These are phyloP conservation scores for Aureobasidium mangrovei DNA, from an alignment of 2,329 filamentous ascomycete genomes.

Conservation along the genomic window DNA sequence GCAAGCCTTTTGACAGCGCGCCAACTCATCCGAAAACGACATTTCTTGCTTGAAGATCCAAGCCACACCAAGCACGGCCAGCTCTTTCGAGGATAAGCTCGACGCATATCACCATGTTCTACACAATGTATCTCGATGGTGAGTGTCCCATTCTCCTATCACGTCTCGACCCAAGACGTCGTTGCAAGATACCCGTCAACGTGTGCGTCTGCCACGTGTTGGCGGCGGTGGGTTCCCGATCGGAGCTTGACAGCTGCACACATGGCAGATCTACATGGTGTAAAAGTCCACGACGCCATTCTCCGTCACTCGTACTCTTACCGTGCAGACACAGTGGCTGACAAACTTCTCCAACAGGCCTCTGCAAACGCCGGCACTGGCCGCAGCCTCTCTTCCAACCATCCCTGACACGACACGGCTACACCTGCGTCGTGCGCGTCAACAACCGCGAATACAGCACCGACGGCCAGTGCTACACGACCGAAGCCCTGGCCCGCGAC, in stretches of 20 bases:
- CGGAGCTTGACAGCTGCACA: background rate
- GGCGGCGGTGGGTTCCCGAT: background rate
- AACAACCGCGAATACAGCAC: constrained; percentile 97
- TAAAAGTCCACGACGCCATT: background rate
- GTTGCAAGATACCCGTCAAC: background rate
- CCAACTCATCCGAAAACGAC: background rate
- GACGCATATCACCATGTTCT: constrained; percentile 4
- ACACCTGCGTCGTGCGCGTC: constrained; percentile 82
- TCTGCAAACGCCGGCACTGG: constrained; percentile 93
- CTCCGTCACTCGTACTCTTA: background rate
- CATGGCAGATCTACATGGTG: background rate
- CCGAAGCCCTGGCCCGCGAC: constrained; percentile 75
- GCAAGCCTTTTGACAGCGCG: constrained; percentile 6
- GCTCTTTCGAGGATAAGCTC: background rate
- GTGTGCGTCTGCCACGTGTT: background rate
- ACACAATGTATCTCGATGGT: constrained; percentile 15
- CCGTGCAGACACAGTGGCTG: background rate
- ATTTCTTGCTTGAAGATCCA: background rate
- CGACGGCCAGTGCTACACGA: constrained; percentile 66
- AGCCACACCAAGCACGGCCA: constrained; percentile 8
- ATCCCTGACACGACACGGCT: constrained; percentile 65
- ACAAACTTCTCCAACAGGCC: constrained; percentile 48
- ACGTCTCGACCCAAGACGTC: background rate
- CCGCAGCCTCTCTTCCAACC: constrained; percentile 81
- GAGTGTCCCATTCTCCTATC: background rate